Base-by-base conservation (phyloP, 23 red algal species). In the Gracilaria gracilis region DNA sequence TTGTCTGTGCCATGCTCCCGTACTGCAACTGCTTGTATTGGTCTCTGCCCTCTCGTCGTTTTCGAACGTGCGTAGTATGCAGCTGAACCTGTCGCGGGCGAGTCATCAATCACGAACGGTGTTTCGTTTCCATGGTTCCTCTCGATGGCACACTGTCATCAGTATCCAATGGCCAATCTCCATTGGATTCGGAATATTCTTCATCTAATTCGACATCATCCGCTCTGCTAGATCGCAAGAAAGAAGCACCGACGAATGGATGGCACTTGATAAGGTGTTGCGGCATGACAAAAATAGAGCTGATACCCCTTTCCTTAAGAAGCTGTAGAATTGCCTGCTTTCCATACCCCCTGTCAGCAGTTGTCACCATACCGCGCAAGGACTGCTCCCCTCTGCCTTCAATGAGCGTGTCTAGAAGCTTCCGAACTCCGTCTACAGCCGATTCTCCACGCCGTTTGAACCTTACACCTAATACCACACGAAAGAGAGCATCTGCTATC, bases 1-100 rank as follows among this genome's bases (percentile, higher is more conserved):
- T 81, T 81, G 11, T 57, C 46, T 7, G 47, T 81, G 2, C 76
- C 76, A n/a, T 81, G 76, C 47, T 81, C 76, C 58, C 76, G 12
- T 1, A 81, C 47, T 4, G 76, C 76, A 81, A 25, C 46, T 1
- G 49, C 76, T 0, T 11, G 38, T 12, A 76, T 76, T 39, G 20
- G 0, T 48, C 33, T n/a, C 33, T 76, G 32, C 11, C 1, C 5
- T 62, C 59, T 7, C 2, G 7, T 11, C 24, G 24, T 62, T 13
- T 62, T 62, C 1, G 59, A 28, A 8, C 27, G 59, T 16, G 59
- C 59, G 24, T 29, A 62, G 24, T 19, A 62, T 2, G 59, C 59
- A 0, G 59, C 59, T 2, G 19, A 19, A 9, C 23, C 59, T 2
- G 24, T 62, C 2, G 24, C 3, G 5, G 59, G 3, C 29, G 27